Evolutionary conservation across 129 eudicot species (phyloP).

Genomic region (Helianthus tuberosus): DNA sequence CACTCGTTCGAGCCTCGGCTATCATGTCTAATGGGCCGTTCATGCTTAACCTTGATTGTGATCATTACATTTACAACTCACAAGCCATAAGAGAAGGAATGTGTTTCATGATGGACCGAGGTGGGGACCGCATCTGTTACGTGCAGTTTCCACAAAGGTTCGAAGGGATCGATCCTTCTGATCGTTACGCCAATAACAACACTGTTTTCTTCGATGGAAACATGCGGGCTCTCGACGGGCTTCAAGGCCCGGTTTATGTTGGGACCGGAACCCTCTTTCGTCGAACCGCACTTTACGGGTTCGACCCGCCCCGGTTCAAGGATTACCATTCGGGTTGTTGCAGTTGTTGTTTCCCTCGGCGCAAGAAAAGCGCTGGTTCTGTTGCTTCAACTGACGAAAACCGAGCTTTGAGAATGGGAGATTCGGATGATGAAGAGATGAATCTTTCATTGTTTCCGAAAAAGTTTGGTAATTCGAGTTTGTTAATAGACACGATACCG

Average conservation of each 20-base stretch:
- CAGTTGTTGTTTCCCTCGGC: constrained; percentile 47
- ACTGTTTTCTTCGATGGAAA: constrained; percentile 64
- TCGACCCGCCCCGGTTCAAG: constrained; percentile 60
- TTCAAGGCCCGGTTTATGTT: constrained; percentile 63
- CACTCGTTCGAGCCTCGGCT: constrained; percentile 72
- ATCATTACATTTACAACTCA: constrained; percentile 58
- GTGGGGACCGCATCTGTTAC: constrained; percentile 57
- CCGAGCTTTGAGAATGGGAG: constrained; percentile 49
- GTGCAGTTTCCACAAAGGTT: constrained; percentile 64
- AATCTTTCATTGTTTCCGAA: constrained; percentile 42
- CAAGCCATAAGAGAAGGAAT: constrained; percentile 60
- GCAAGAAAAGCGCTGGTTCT: constrained; percentile 39
- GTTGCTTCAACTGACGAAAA: constrained; percentile 48
- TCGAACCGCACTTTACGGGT: constrained; percentile 53
- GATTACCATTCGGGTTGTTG: constrained; percentile 49
- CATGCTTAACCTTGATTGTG: constrained; percentile 69
- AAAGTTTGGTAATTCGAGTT: constrained; percentile 58
- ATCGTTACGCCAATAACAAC: constrained; percentile 62
- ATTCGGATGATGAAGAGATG: constrained; percentile 51
- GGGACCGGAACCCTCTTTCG: constrained; percentile 61
- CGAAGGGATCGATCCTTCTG: constrained; percentile 72
- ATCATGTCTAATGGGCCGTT: constrained; percentile 75
- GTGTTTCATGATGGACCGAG: constrained; percentile 72
- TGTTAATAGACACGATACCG: constrained; percentile 56
- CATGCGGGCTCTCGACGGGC: constrained; percentile 67